Conservation (phyloP, 305 asterid species). For the Withania somnifera region DNA sequence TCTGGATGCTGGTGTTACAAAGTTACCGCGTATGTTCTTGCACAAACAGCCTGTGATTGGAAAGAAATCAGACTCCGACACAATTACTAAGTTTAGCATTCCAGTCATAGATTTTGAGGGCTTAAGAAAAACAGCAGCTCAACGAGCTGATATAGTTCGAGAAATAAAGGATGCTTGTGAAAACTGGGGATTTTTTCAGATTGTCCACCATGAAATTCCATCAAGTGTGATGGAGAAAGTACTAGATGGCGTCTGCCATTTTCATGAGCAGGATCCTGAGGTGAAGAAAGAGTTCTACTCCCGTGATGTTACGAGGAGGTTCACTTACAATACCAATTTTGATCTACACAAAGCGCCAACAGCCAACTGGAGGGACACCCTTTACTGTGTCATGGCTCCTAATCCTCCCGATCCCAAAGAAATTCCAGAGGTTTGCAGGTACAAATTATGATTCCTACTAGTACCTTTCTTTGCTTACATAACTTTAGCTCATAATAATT, state of each 20-base stretch:
- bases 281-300: slow-evolving; percentile 27
- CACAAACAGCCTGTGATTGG: background rate
- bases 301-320: slow-evolving; percentile 15
- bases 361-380: slow-evolving; percentile 27
- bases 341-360: slow-evolving; percentile 12
- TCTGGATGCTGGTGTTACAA: slow-evolving; percentile 20
- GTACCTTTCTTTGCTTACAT: background rate
- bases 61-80: background rate
- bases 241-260: slow-evolving; percentile 8
- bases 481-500: too few species aligned
- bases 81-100: background rate
- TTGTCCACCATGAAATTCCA: slow-evolving; percentile 27
- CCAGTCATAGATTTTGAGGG: slow-evolving; percentile 33
- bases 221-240: slow-evolving; percentile 6
- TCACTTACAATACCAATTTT: slow-evolving; percentile 20
- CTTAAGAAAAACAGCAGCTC: background rate
- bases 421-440: slow-evolving; percentile 32
- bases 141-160: slow-evolving; percentile 9
- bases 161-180: slow-evolving; percentile 13
- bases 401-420: slow-evolving; percentile 24
- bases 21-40: slow-evolving; percentile 30
- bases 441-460: background rate
- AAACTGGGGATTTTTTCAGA: slow-evolving; percentile 34
- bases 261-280: slow-evolving; percentile 28
- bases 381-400: slow-evolving; percentile 16